A percentile compares a stretch with the other conserved stretches of the same genome.
These are phyloP conservation scores for Euptelea pleiosperma DNA, from an alignment of 164 flowering plant species.

Conservation along the genomic window DNA sequence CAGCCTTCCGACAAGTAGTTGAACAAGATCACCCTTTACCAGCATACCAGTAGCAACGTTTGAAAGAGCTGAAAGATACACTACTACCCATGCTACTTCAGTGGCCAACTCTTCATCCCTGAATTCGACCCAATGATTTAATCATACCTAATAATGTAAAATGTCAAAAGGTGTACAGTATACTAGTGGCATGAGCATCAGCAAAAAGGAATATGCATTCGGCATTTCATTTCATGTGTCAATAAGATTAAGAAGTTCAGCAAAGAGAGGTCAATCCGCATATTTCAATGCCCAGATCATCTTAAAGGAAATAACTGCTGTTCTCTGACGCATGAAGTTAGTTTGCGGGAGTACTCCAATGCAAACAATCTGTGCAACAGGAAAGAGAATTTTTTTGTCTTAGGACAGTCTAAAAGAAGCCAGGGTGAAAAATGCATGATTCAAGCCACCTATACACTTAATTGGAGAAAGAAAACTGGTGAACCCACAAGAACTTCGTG, in stretches of 20 bases:
- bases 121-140: slow-evolving; percentile 22
- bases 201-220: neutral
- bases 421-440: no score
- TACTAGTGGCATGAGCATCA: neutral
- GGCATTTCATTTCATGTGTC: neutral
- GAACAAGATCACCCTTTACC: slow-evolving; percentile 69
- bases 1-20: slow-evolving; percentile 70
- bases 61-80: slow-evolving; percentile 95
- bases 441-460: no score
- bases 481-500: no score
- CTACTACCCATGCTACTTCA: slow-evolving; percentile 96
- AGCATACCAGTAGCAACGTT: slow-evolving; percentile 62
- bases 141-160: neutral
- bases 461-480: no score
- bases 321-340: no score
- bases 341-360: no score
- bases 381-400: no score
- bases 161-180: neutral
- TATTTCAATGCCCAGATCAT: neutral
- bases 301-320: neutral
- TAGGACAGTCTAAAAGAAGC: no score
- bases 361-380: no score
- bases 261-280: neutral
- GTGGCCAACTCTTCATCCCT: slow-evolving; percentile 97
- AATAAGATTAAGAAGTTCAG: neutral